Base-by-base conservation (phyloP, 1,139 yeast genomes). In the Hansenula lynferdii region DNA sequence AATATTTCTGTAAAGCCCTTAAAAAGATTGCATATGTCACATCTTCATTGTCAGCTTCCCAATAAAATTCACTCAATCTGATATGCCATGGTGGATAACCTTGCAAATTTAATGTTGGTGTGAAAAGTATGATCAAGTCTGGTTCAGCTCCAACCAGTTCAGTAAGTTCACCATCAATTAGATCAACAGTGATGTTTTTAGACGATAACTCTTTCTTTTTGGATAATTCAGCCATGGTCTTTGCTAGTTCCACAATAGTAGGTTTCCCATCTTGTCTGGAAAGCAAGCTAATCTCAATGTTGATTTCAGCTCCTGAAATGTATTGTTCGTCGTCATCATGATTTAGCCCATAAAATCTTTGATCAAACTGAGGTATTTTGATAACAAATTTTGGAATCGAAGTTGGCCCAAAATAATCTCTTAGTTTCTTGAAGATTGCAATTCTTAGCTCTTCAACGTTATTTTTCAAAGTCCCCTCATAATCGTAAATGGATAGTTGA, bases 81-180 rank as follows among this genome's bases (percentile, higher is more conserved):
- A 89, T 77, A 56, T 92, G 97, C 98, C 98, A 92, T 20, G 99
- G 99, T 16, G 98, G 97, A 60, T 82, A 94, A 24, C 95, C 97
- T 60, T 89, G 95, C 38, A 94, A 71, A 57, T 89, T 95, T 47
- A 92, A 69, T 15, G 69, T 69, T 9, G 97, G 95, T n/a, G 89
- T 87, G 61, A 92, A 92, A 40, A 85, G 66, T 31, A 94, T 69
- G 38, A 92, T 68, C 47, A 92, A 68, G 57, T 94, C 98, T 0
- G 98, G 98, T 58, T 94, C 98, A 11, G 72, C 74, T 4, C 96
- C 92, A 21, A 89, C 94, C 40, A 87, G 67, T 50, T 80, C 86
- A 26, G 72, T 67, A 48, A 87, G 69, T 56, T 87, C 95, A 42
- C 75, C 77, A 58, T 89, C 89, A 35, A 92, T 76, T 39, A 85